Evolutionary conservation across 1,139 yeast species (phyloP).

Genomic region (Neolecta irregularis): DNA sequence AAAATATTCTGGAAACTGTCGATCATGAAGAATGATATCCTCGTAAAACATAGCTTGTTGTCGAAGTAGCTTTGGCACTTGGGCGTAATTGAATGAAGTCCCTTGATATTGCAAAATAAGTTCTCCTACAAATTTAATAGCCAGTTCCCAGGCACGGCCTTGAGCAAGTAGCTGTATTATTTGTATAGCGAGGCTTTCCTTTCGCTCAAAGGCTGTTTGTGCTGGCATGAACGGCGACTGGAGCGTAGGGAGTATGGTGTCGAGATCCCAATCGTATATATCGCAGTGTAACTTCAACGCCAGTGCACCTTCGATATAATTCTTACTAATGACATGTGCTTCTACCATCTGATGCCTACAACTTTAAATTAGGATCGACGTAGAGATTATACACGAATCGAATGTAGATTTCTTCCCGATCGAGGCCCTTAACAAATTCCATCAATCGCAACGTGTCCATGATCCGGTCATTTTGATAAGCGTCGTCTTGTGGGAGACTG

Average conservation of each 20-base stretch:
- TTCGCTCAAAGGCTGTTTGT: conserved; percentile 69
- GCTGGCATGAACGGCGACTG: no score
- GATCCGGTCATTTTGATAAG: conserved; percentile 75
- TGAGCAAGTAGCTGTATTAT: conserved; percentile 57
- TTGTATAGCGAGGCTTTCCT: conserved; percentile 53
- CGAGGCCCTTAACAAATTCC: conserved; percentile 61
- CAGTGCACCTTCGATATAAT: conserved; percentile 69
- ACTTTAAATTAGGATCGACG: no score
- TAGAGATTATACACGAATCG: no score
- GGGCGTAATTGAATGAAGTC: conserved; percentile 59
- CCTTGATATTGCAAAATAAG: conserved; percentile 60
- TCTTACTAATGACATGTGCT: conserved; percentile 20
- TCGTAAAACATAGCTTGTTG: conserved; percentile 54
- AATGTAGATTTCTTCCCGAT: conserved; percentile 66
- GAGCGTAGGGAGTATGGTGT: no score
- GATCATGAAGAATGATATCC: conserved; percentile 54
- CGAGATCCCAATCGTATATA: no score
- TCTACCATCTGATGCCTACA: conserved; percentile 36
- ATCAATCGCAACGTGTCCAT: conserved; percentile 66
- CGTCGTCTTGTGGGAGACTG: conserved; percentile 66
- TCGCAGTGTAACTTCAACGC: conserved; percentile 58
- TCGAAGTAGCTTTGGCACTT: conserved; percentile 58
- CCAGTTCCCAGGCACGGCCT: conserved; percentile 64
- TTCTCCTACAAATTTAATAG: conserved; percentile 63
- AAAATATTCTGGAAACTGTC: conserved; percentile 58